Conservation (phyloP, 2,329 filamentous ascomycete species). For the Fusarium poae region DNA sequence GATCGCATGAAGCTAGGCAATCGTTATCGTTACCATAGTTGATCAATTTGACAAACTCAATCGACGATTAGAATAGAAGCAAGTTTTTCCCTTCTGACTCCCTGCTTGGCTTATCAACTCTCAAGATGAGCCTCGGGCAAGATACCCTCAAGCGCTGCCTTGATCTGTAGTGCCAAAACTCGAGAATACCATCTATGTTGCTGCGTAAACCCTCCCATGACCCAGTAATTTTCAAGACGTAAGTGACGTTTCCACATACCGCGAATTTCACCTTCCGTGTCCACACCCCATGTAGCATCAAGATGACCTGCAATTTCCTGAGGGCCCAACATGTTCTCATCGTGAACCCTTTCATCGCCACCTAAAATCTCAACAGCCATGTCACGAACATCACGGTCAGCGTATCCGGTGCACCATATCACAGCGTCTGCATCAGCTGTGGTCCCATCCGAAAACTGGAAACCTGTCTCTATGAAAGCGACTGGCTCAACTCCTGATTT, state of each 20-base stretch:
- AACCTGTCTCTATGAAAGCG: conserved; percentile 7
- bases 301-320: conserved; percentile 8
- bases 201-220: conserved; percentile 35
- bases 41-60: not conserved
- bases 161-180: conserved; percentile 37
- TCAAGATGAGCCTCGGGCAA: conserved; percentile 32
- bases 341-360: rapidly evolving
- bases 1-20: not conserved
- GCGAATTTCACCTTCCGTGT: conserved; percentile 32
- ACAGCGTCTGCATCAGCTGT: conserved; percentile 14
- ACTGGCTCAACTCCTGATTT: conserved; percentile 20
- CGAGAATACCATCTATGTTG: conserved; percentile 36
- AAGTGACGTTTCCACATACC: conserved; percentile 42
- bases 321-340: not conserved
- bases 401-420: conserved; percentile 35
- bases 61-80: not conserved
- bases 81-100: no score
- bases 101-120: not conserved
- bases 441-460: conserved; percentile 28
- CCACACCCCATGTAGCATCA: conserved; percentile 32
- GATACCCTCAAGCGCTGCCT: conserved; percentile 26
- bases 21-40: not conserved
- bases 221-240: conserved; percentile 32
- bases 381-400: conserved; percentile 17
- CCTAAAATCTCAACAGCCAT: conserved; percentile 9